Base-by-base conservation (phyloP, 2,329 filamentous ascomycete species). In the Diaporthe longicolla region DNA sequence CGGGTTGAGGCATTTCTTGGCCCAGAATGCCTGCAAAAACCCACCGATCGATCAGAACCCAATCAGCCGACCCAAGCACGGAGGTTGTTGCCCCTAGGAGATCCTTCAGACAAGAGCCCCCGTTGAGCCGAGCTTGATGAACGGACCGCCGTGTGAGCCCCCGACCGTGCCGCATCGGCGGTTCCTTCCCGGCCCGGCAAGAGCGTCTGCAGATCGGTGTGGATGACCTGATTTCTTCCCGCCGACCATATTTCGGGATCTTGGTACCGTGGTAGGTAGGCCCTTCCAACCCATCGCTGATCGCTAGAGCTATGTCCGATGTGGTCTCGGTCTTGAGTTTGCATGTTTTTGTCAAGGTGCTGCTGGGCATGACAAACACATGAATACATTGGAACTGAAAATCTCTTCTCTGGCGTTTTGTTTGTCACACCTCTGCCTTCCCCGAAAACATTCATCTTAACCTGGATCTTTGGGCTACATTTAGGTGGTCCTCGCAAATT, bases 1-100 rank as follows among this genome's bases (percentile, higher is more conserved):
- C 45, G 15, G 45, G 17, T 29, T 37, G 61, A 66, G 61, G 61
- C 13, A 66, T 66, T 66, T 66, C 29, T 66, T 37, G 11, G 17
- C 3, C 21, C 24, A 29, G 35, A 29, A 50, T 35, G 15, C 19
- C 29, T 37, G 21, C 24, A 63, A 10, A n/a, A 3, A n/a, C 19
- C 40, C 15, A 43, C 29, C 29, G 63, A 66, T 66, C 63, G 45
- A 66, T 52, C 43, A 52, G 1, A 66, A 57, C 40, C 7, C 40
- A 43, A 43, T 43, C 15, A 58, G 29, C 59, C 40, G 48, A n/a
- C 37, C 58, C 26, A n/a, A 1, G 29, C 63, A 66, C 29, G 45
- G 63, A 66, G 29, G 45, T 37, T 50, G 45, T 32, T n/a, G n/a
- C 17, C 48, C 7, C 21, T 11, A 29, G 29, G 63, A 52, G 63